Conservation (phyloP, 345 rosid species). For the Eucalyptus caleyi region DNA sequence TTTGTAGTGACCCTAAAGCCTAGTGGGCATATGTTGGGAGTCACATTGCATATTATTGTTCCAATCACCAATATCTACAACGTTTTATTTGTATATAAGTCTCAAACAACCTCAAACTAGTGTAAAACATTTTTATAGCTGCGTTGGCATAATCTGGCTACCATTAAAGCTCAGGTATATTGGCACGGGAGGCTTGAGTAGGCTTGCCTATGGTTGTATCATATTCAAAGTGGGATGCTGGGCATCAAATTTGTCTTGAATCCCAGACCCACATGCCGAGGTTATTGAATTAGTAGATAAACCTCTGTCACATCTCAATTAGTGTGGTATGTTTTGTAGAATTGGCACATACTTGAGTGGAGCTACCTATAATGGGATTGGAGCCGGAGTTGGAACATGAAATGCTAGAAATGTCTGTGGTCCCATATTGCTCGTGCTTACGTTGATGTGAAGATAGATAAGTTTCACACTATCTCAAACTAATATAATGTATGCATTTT, state of each 20-base stretch:
- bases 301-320: neutral
- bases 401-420: neutral
- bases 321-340: neutral
- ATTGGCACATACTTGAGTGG: neutral
- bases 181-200: neutral
- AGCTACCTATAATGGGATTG: neutral
- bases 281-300: neutral
- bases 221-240: neutral
- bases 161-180: neutral
- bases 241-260: neutral
- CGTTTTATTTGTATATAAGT: neutral
- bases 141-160: neutral
- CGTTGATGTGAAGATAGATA: neutral
- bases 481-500: neutral
- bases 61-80: neutral
- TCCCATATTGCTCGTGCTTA: neutral
- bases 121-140: neutral
- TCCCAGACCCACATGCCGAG: neutral
- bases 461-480: neutral
- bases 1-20: neutral
- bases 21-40: neutral
- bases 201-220: neutral
- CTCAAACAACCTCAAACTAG: neutral
- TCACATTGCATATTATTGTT: neutral
- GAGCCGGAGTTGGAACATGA: neutral